These are phyloP conservation scores for Abrus precatorius DNA, from an alignment of 306 rosid genomes.

Conservation along the genomic window DNA sequence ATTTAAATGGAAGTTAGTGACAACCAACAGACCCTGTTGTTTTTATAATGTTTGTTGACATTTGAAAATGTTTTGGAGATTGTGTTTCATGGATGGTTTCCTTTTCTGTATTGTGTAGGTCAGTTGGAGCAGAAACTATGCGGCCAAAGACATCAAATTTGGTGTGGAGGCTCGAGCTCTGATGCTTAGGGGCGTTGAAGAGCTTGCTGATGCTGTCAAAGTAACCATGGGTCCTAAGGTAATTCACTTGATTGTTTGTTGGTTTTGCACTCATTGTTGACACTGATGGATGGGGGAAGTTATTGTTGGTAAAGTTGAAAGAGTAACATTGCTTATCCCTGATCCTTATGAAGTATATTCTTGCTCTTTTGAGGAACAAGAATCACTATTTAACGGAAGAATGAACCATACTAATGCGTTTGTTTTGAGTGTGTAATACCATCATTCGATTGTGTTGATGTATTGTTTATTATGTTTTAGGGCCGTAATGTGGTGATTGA, in stretches of 20 bases:
- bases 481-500: constrained; percentile 94
- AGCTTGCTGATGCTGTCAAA: constrained; percentile 93
- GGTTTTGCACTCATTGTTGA: not conserved
- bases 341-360: not conserved
- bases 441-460: constrained; percentile 9
- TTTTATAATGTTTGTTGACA: not conserved
- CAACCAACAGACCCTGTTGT: too few species aligned
- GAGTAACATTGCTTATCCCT: not conserved
- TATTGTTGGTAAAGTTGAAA: not conserved
- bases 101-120: constrained; percentile 53
- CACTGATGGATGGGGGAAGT: not conserved
- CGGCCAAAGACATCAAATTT: constrained; percentile 86
- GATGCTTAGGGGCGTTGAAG: constrained; percentile 97
- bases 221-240: constrained; percentile 99
- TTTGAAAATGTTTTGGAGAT: not conserved
- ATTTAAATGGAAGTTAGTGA: too few species aligned
- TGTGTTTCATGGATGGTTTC: not conserved
- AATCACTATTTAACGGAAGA: not conserved
- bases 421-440: not conserved
- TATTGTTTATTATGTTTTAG: constrained; percentile 53
- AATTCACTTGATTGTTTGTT: not conserved
- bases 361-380: not conserved
- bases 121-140: constrained; percentile 85
- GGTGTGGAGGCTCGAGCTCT: constrained; percentile 96
- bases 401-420: not conserved